Conservation (phyloP, 1,139 yeast species). For the Blastobotrys malaysiensis region DNA sequence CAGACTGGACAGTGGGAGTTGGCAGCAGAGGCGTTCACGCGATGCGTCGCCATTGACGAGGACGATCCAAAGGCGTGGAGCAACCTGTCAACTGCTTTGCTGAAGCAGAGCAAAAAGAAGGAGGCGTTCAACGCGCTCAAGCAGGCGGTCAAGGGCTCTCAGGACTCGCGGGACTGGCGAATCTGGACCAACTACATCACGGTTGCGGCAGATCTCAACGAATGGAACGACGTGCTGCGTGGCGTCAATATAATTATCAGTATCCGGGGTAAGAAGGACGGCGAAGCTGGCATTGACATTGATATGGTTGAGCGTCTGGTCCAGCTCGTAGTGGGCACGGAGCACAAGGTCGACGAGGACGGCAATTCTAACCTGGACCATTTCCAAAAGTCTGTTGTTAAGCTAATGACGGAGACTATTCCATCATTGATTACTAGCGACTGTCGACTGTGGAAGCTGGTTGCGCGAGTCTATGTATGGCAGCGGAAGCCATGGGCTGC, state of each 20-base stretch:
- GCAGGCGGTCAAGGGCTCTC: conserved; percentile 64
- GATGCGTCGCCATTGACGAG: conserved; percentile 86
- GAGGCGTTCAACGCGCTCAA: conserved; percentile 83
- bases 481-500: conserved; percentile 83
- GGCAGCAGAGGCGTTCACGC: conserved; percentile 88
- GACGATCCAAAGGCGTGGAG: conserved; percentile 86
- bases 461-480: conserved; percentile 85
- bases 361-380: conserved; percentile 22
- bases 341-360: conserved; percentile 30
- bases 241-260: conserved; percentile 64
- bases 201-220: conserved; percentile 73
- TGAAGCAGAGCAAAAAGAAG: conserved; percentile 56
- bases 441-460: conserved; percentile 75
- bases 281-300: conserved; percentile 68
- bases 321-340: conserved; percentile 53
- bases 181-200: conserved; percentile 83
- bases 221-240: conserved; percentile 81
- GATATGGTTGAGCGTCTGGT: conserved; percentile 72
- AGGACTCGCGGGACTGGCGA: conserved; percentile 71
- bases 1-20: conserved; percentile 66
- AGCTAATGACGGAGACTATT: conserved; percentile 58
- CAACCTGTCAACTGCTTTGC: conserved; percentile 78
- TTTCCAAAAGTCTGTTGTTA: conserved; percentile 60
- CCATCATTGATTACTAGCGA: conserved; percentile 68
- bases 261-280: conserved; percentile 45